Percentiles rank a stretch among this genome's conserved stretches.
phyloP scores from a whole-genome alignment of 768 basidiomycete species.

The Termitomyces sp. region DNA sequence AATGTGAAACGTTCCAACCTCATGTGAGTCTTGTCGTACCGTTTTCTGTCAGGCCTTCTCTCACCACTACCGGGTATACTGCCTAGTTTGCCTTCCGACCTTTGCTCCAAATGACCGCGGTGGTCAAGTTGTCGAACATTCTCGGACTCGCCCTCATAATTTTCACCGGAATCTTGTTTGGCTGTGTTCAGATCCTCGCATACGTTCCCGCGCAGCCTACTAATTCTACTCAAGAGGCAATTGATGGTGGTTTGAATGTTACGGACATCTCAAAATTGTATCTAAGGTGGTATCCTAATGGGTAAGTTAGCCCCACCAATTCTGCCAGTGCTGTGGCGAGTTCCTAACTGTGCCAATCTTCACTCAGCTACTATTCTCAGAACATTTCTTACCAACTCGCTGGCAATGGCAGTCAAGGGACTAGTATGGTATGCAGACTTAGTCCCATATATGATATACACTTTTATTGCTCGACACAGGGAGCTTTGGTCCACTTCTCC shows the following conservation, averaged over 20 bases:
- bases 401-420: constrained; percentile 43
- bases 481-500: constrained; percentile 80
- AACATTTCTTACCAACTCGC: constrained; percentile 60
- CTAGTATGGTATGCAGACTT: constrained; percentile 44
- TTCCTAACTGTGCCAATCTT: neutral
- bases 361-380: constrained; percentile 44
- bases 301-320: constrained; percentile 25
- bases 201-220: constrained; percentile 76
- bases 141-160: neutral
- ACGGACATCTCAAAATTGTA: constrained; percentile 57
- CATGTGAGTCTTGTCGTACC: constrained; percentile 9
- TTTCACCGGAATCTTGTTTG: constrained; percentile 15
- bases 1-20: constrained; percentile 12
- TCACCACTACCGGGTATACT: neutral
- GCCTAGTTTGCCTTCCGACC: neutral
- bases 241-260: constrained; percentile 42
- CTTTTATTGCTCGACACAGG: constrained; percentile 37
- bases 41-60: neutral
- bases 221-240: constrained; percentile 52
- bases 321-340: neutral
- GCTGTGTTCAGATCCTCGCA: constrained; percentile 20
- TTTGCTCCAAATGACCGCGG: constrained; percentile 1
- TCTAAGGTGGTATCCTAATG: constrained; percentile 58
- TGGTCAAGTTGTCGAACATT: no score
- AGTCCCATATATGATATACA: neutral